These are phyloP conservation scores for Plenodomus lindquistii DNA, from an alignment of 2,329 filamentous ascomycete species.

Conservation along the genomic window DNA sequence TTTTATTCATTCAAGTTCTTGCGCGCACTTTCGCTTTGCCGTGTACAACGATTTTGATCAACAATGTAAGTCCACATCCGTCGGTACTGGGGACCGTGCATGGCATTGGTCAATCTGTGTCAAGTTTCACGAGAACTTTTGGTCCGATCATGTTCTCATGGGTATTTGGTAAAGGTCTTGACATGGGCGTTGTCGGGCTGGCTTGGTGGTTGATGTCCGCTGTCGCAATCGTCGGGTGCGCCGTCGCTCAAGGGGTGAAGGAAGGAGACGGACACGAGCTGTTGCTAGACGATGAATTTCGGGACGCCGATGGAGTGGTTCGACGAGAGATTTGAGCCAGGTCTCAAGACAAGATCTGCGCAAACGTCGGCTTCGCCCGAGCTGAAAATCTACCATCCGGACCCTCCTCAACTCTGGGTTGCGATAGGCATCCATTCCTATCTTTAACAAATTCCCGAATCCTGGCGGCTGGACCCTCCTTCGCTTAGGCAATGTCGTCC, in stretches of 20 bases:
- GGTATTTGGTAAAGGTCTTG: conserved; percentile 63
- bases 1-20: conserved; percentile 51
- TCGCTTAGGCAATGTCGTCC: no score
- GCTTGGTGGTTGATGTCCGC: conserved; percentile 61
- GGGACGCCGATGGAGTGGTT: neutral
- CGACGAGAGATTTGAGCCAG: neutral
- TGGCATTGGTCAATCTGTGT: conserved; percentile 63
- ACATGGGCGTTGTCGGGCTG: conserved; percentile 60
- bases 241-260: conserved; percentile 59
- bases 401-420: no score
- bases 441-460: no score
- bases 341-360: no score
- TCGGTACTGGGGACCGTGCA: conserved; percentile 61
- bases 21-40: conserved; percentile 59
- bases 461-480: no score
- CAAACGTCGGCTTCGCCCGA: no score
- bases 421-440: no score
- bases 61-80: conserved; percentile 57
- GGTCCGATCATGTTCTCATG: conserved; percentile 65
- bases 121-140: conserved; percentile 61
- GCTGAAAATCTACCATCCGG: no score
- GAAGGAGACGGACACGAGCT: conserved; percentile 70
- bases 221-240: conserved; percentile 54
- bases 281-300: conserved; percentile 55
- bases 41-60: conserved; percentile 57